Evolutionary conservation across 148 eudicot species (phyloP), one percentile per base, ranked within the genome.

Genomic region (Dysphania ambrosioides): DNA sequence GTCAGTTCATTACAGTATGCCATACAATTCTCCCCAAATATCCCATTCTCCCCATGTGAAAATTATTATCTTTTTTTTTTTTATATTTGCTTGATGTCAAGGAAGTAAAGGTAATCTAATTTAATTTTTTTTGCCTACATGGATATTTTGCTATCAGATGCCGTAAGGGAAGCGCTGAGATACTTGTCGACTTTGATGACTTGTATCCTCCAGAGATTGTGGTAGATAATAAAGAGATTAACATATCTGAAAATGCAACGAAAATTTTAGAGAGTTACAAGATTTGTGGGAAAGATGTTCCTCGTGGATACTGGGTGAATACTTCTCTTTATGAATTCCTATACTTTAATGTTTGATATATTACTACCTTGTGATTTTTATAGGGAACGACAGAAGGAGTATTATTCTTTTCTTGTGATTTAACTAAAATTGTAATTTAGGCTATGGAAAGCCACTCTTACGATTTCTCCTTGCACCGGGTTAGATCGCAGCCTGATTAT

Each of bases 281-380:
- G 35, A 87, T 94, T 70, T 94, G 98, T 84, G 98, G 98, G 62
- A 85, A 88, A 81, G 97, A 90, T 80, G 86, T 91, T 83, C 98
- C 98, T 75, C 93, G 97, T 56, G 97, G 96, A 83, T 87, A 90
- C 78, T 94, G 97, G 97, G 98, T 94, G 73, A 62, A 90, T 80
- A 58, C n/a, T 71, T 41, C 30, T 69, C 19, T 73, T 42, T 40
- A 67, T 1, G 1, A 36, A 11, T 67, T 67, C 34, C 44, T 65
- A 31, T 66, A 1, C 8, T 66, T 36, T 66, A 5, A 21, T 61
- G 6, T 35, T 15, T 64, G 68, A n/a, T 34, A 64, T 36, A 5
- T 64, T 64, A 26, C 42, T 64, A 21, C 26, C 42, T 64, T 64
- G 35, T 9, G 27, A 5, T 31, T n/a, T 16, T 29, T 27, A 6